Evolutionary conservation across 1,284 basidiomycete genomes (phyloP).

Genomic region (Papiliotrema flavescens): DNA sequence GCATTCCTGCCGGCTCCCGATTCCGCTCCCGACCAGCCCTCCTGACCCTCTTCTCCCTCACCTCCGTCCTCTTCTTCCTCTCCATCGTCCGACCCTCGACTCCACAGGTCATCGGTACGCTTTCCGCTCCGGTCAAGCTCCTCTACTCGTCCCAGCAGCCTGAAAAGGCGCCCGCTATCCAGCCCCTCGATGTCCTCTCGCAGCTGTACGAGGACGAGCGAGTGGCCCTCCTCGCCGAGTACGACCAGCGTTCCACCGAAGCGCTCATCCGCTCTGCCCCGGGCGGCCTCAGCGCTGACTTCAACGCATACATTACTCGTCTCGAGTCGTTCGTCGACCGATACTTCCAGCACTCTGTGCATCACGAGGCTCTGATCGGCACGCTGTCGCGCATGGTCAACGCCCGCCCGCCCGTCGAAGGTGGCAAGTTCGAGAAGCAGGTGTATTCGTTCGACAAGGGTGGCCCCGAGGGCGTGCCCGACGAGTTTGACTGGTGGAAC

Average conservation of each 20-base stretch:
- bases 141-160: neutral
- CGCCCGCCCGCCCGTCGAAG: conserved; percentile 9
- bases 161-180: neutral
- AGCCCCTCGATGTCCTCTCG: conserved; percentile 1
- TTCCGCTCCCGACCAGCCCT: neutral
- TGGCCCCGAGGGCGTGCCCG: conserved; percentile 17
- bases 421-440: conserved; percentile 2
- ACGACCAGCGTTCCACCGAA: neutral
- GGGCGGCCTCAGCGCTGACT: conserved; percentile 8
- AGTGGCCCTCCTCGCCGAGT: conserved; percentile 2
- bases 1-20: no score
- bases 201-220: conserved; percentile 12
- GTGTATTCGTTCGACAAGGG: conserved; percentile 15
- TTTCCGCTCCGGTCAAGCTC: neutral
- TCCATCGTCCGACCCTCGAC: neutral
- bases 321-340: conserved; percentile 13
- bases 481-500: conserved; percentile 20
- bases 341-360: conserved; percentile 4
- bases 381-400: conserved; percentile 8
- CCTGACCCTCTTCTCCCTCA: neutral
- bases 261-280: neutral
- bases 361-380: conserved; percentile 4
- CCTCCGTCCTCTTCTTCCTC: neutral
- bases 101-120: neutral
- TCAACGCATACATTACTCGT: conserved; percentile 15